Percentiles rank a stretch among this genome's conserved stretches.
phyloP scores from a whole-genome alignment of 371 early-diverging fungal genomes.

The Capniomyces stellatus region DNA sequence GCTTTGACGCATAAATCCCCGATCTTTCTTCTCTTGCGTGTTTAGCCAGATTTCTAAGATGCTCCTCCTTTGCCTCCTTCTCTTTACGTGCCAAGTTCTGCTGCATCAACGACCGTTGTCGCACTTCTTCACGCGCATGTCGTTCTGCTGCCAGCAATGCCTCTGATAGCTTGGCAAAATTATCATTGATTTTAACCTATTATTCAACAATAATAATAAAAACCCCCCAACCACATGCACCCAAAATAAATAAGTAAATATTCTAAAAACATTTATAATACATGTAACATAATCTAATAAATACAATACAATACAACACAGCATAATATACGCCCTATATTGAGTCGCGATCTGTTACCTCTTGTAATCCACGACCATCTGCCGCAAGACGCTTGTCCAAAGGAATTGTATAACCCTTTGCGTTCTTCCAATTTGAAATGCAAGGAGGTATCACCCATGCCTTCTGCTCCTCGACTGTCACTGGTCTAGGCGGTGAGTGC shows the following conservation, averaged over 20 bases:
- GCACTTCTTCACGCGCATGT: constrained; percentile 85
- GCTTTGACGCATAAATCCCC: not conserved
- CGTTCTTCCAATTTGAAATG: constrained; percentile 97
- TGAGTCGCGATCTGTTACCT: constrained; percentile 16
- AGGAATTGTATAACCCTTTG: constrained; percentile 94
- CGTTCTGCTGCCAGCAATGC: constrained; percentile 84
- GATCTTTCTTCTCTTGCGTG: constrained; percentile 74
- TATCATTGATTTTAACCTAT: constrained; percentile 62
- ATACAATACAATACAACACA: too few species aligned
- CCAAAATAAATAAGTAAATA: too few species aligned
- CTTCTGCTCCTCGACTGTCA: constrained; percentile 82
- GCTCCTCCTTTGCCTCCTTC: constrained; percentile 83
- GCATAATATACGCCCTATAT: too few species aligned
- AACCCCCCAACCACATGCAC: too few species aligned
- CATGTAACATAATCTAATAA: too few species aligned
- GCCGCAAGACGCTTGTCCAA: constrained; percentile 94
- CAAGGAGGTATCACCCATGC: constrained; percentile 95
- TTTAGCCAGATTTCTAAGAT: constrained; percentile 72
- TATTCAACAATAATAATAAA: too few species aligned
- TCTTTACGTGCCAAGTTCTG: constrained; percentile 84
- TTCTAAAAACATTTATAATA: too few species aligned
- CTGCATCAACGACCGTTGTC: constrained; percentile 72
- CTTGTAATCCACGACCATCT: constrained; percentile 89
- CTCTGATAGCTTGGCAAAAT: constrained; percentile 88
- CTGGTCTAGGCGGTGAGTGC: constrained; percentile 91